Percentiles rank a stretch among this genome's conserved stretches.
Evolutionary conservation across 495 filamentous ascomycete genomes (phyloP).

Genomic region (Staphylotrichum longicolle): DNA sequence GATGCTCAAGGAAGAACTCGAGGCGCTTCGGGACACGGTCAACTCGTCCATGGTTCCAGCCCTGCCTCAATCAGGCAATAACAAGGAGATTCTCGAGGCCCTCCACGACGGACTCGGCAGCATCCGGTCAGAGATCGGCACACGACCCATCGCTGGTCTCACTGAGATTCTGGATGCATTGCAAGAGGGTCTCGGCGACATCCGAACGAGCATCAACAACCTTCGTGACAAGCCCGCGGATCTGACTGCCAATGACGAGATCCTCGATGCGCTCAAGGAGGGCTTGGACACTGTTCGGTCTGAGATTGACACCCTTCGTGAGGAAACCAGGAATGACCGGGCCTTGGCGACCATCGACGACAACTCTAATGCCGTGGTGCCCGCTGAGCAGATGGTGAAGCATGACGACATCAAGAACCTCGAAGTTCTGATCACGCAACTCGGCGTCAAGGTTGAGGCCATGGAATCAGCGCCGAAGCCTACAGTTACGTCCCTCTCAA

Average conservation of each 20-base stretch:
- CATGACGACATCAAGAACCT: constrained; percentile 77
- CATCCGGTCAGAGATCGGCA: constrained; percentile 63
- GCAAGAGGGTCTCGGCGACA: constrained; percentile 72
- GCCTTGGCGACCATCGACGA: constrained; percentile 47
- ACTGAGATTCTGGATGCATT: constrained; percentile 78
- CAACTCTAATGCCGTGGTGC: constrained; percentile 33
- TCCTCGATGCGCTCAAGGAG: constrained; percentile 78
- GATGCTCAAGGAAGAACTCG: constrained; percentile 73
- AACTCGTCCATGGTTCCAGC: constrained; percentile 64
- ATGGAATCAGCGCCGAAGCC: constrained; percentile 62
- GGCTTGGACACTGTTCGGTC: constrained; percentile 68
- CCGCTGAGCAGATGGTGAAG: constrained; percentile 48
- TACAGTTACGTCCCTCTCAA: constrained; percentile 38
- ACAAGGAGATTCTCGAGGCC: constrained; percentile 63
- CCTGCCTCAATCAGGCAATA: constrained; percentile 44
- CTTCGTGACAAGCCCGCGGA: constrained; percentile 74
- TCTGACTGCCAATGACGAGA: constrained; percentile 77
- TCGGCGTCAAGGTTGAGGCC: constrained; percentile 78
- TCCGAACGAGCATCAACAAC: constrained; percentile 73
- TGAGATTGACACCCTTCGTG: constrained; percentile 75
- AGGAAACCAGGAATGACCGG: constrained; percentile 49
- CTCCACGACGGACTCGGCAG: constrained; percentile 67
- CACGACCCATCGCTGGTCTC: constrained; percentile 54
- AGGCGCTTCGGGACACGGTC: constrained; percentile 71
- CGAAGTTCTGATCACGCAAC: constrained; percentile 74